phyloP scores from a whole-genome alignment of 345 rosid genomes.

The Lenwebbia sp. region DNA sequence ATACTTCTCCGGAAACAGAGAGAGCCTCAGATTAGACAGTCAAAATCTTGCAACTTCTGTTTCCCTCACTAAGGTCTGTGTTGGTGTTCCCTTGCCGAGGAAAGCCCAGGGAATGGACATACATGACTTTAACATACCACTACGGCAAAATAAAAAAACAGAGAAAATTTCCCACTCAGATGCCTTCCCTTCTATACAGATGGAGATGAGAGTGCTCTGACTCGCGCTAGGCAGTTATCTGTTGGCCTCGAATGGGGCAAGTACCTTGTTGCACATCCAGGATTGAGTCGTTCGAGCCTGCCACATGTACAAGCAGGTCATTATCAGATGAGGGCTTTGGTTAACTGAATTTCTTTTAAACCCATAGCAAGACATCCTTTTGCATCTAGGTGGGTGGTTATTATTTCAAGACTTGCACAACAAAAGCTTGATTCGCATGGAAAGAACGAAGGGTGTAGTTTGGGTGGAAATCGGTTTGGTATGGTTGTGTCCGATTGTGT shows the following conservation, averaged over 20 bases:
- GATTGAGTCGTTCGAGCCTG: conserved; percentile 37
- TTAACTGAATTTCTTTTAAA: not conserved
- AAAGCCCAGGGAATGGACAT: not conserved
- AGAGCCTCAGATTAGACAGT: not conserved
- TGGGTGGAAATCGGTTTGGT: not conserved
- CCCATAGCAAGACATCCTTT: not conserved
- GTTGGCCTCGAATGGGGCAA: conserved; percentile 53
- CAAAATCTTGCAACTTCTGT: not conserved
- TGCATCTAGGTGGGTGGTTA: not conserved
- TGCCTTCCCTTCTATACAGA: not conserved
- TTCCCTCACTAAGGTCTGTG: not conserved
- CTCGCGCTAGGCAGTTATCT: conserved; percentile 49
- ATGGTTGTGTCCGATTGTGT: not conserved
- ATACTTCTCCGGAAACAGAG: not conserved
- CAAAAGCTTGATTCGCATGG: not conserved
- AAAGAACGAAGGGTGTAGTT: not conserved
- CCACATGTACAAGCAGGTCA: not conserved
- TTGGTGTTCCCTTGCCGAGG: not conserved
- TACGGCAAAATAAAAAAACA: not conserved
- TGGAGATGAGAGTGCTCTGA: conserved; percentile 5
- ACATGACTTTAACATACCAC: not conserved
- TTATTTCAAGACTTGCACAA: not conserved
- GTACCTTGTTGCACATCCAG: conserved; percentile 13
- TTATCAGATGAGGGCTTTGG: not conserved
- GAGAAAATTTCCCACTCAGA: not conserved